Conservation (phyloP, 805 yeast genomes). For the Kazachstania kunashirensis region DNA sequence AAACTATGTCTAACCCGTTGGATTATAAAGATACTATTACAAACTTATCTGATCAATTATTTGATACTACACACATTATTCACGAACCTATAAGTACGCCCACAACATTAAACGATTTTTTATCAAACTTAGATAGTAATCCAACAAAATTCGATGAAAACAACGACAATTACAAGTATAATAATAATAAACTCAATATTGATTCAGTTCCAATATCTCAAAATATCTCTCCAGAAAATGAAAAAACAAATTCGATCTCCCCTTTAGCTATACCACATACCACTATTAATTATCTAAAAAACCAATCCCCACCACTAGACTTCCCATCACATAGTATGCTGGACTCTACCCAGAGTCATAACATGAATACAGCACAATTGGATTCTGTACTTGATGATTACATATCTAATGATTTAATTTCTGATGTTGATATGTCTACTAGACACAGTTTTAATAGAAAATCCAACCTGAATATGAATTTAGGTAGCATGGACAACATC, state of each 20-base stretch:
- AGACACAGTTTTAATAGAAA: background rate
- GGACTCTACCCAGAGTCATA: background rate
- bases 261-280: background rate
- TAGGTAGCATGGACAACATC: background rate
- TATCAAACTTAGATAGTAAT: background rate
- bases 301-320: too few relatives aligned
- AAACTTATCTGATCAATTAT: background rate
- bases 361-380: constrained; percentile 2
- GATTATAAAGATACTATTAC: too few relatives aligned
- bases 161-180: background rate
- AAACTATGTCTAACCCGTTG: background rate
- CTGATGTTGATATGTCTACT: background rate
- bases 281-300: background rate
- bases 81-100: constrained; percentile 3
- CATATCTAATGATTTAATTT: background rate
- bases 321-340: background rate
- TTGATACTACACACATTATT: constrained; percentile 1
- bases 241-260: background rate
- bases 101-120: constrained; percentile 3
- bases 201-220: background rate
- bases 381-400: constrained; percentile 6
- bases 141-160: background rate
- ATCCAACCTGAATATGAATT: constrained; percentile 1
- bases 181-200: background rate
- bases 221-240: background rate